Percentiles rank a stretch among this genome's conserved stretches.
Evolutionary conservation across 495 filamentous ascomycete species (phyloP).

Genomic region (Xylaria telfairii): DNA sequence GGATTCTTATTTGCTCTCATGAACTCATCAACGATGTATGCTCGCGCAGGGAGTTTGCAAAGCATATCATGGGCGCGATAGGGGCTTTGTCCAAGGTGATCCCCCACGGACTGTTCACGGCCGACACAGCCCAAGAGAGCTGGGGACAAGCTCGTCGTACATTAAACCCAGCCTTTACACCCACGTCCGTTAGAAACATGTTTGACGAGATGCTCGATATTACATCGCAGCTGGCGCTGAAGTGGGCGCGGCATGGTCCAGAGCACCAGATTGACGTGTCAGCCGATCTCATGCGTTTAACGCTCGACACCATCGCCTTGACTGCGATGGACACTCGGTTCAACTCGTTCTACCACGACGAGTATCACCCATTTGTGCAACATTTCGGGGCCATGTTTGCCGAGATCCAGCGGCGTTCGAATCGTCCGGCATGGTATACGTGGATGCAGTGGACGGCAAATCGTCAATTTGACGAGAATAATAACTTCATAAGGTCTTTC

Average conservation of each 20-base stretch:
- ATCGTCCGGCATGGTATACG: neutral
- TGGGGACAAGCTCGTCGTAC: conserved; percentile 70
- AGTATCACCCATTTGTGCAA: neutral
- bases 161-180: conserved; percentile 67
- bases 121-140: conserved; percentile 54
- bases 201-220: neutral
- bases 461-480: neutral
- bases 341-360: neutral
- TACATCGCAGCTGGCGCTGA: neutral
- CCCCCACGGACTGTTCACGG: conserved; percentile 66
- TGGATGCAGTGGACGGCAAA: neutral
- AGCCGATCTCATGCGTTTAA: neutral
- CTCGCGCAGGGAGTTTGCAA: conserved; percentile 54
- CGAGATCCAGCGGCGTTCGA: neutral
- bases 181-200: conserved; percentile 52
- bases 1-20: conserved; percentile 54
- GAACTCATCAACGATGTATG: conserved; percentile 65
- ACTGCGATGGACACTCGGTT: neutral
- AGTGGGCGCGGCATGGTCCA: neutral
- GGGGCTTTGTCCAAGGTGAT: conserved; percentile 58
- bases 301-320: neutral
- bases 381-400: neutral
- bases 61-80: conserved; percentile 27
- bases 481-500: neutral
- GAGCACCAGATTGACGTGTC: neutral